These are phyloP conservation scores for Aspergillus novoparasiticus DNA, from an alignment of 2,329 filamentous ascomycete species.

Conservation along the genomic window DNA sequence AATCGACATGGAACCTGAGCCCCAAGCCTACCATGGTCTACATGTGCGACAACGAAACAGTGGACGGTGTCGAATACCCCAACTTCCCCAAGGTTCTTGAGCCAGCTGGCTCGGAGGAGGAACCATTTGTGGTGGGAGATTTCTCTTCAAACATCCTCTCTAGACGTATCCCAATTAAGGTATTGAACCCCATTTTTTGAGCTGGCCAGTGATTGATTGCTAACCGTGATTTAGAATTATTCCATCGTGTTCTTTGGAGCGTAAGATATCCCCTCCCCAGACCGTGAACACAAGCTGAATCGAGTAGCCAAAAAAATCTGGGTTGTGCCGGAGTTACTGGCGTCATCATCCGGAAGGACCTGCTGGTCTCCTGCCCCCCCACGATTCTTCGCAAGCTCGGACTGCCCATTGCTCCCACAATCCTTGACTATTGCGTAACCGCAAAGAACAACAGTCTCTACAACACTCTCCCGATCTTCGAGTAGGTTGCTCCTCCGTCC, in stretches of 20 bases:
- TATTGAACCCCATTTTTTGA: not conserved
- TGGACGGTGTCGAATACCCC: slow-evolving; percentile 87
- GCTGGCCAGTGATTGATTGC: not conserved
- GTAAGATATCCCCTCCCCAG: slow-evolving; percentile 8
- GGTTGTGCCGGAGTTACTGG: slow-evolving; percentile 85
- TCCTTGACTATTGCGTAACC: slow-evolving; percentile 81
- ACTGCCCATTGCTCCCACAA: slow-evolving; percentile 59
- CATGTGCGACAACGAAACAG: slow-evolving; percentile 81
- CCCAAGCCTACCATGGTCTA: slow-evolving; percentile 73
- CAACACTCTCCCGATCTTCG: slow-evolving; percentile 91
- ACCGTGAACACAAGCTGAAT: not conserved
- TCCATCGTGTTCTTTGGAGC: slow-evolving; percentile 76
- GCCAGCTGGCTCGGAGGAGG: slow-evolving; percentile 55
- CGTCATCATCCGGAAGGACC: slow-evolving; percentile 76
- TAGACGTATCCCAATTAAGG: slow-evolving; percentile 43
- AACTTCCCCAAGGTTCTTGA: slow-evolving; percentile 67
- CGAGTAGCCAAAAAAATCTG: slow-evolving; percentile 77
- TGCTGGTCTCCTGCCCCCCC: slow-evolving; percentile 61
- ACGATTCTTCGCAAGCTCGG: slow-evolving; percentile 72
- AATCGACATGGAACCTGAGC: slow-evolving; percentile 73
- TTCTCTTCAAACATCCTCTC: slow-evolving; percentile 95
- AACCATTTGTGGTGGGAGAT: slow-evolving; percentile 81
- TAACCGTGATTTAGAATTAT: slow-evolving; percentile 47
- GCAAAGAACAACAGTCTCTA: slow-evolving; percentile 94
- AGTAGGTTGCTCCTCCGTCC: slow-evolving; percentile 14